A percentile compares a stretch with the other conserved stretches of the same genome.
phyloP scores from a whole-genome alignment of 129 eudicot species.

The Arctium lappa region DNA sequence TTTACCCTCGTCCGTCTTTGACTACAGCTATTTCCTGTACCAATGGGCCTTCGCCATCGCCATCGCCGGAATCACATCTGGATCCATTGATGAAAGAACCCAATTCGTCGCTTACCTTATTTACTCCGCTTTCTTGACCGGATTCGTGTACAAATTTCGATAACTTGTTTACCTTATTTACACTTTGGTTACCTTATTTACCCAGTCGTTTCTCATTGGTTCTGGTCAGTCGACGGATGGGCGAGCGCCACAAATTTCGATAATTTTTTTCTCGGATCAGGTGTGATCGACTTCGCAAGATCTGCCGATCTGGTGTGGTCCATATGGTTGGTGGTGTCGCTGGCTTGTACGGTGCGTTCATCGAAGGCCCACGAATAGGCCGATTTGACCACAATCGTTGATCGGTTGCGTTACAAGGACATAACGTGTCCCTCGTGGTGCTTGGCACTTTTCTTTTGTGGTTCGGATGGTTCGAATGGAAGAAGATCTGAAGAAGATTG shows the following conservation, averaged over 20 bases:
- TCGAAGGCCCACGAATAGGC: slow-evolving; percentile 74
- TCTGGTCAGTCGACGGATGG: slow-evolving; percentile 77
- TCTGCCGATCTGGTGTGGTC: slow-evolving; percentile 48
- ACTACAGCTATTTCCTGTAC: slow-evolving; percentile 48
- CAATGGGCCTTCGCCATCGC: slow-evolving; percentile 76
- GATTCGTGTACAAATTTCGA: slow-evolving; percentile 40
- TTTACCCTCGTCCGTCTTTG: slow-evolving; percentile 24
- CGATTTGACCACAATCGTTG: slow-evolving; percentile 54
- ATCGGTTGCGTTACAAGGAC: slow-evolving; percentile 49
- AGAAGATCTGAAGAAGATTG: too few relatives aligned
- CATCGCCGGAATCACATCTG: slow-evolving; percentile 59
- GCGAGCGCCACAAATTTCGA: slow-evolving; percentile 39
- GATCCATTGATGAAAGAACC: slow-evolving; percentile 65
- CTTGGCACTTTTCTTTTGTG: slow-evolving; percentile 61
- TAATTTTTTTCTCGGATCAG: slow-evolving; percentile 52
- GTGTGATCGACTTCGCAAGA: slow-evolving; percentile 77
- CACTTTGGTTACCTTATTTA: not conserved
- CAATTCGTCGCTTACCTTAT: slow-evolving; percentile 68
- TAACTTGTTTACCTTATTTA: too few relatives aligned
- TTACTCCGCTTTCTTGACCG: slow-evolving; percentile 62
- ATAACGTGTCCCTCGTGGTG: slow-evolving; percentile 62
- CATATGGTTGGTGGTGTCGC: slow-evolving; percentile 80
- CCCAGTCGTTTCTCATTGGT: slow-evolving; percentile 81
- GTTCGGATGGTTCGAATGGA: slow-evolving; percentile 68
- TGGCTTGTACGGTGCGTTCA: slow-evolving; percentile 58